Evolutionary conservation across 805 yeast genomes (phyloP).

Genomic region (Monosporozyma unispora): DNA sequence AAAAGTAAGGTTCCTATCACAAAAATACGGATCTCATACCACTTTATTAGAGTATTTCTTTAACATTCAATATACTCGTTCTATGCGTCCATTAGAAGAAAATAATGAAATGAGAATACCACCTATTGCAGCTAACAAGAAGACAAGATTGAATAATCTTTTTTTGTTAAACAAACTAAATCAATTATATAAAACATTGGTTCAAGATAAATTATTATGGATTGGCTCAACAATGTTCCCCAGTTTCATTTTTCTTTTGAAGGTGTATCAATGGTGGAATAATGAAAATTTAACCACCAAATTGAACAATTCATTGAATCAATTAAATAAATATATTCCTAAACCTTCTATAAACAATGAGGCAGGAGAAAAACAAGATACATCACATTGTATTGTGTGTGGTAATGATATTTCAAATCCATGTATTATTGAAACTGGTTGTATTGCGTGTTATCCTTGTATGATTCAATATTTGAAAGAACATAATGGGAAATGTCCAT

Average conservation of each 20-base stretch:
- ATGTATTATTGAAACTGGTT: constrained; percentile 84
- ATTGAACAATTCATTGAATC: constrained; percentile 40
- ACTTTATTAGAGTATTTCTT: constrained; percentile 52
- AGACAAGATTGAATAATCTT: neutral
- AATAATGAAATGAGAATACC: neutral
- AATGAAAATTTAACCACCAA: constrained; percentile 61
- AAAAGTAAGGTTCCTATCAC: constrained; percentile 58
- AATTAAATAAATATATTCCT: constrained; percentile 37
- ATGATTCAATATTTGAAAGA: constrained; percentile 55
- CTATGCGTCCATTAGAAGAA: constrained; percentile 14
- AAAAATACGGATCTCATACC: constrained; percentile 49
- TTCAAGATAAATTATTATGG: neutral
- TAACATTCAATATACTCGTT: constrained; percentile 50
- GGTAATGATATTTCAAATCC: constrained; percentile 58
- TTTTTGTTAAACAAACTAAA: neutral
- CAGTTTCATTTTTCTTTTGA: constrained; percentile 67
- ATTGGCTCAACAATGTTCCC: constrained; percentile 43
- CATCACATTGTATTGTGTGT: constrained; percentile 59
- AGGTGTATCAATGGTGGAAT: constrained; percentile 91
- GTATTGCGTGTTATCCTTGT: constrained; percentile 83
- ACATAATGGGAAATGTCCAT: constrained; percentile 59
- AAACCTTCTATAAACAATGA: constrained; percentile 8
- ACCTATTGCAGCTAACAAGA: constrained; percentile 15
- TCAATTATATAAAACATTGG: neutral
- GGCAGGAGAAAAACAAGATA: neutral